These are phyloP conservation scores for Scheffersomyces parashehatae DNA, from an alignment of 1,139 yeast genomes.

Conservation along the genomic window DNA sequence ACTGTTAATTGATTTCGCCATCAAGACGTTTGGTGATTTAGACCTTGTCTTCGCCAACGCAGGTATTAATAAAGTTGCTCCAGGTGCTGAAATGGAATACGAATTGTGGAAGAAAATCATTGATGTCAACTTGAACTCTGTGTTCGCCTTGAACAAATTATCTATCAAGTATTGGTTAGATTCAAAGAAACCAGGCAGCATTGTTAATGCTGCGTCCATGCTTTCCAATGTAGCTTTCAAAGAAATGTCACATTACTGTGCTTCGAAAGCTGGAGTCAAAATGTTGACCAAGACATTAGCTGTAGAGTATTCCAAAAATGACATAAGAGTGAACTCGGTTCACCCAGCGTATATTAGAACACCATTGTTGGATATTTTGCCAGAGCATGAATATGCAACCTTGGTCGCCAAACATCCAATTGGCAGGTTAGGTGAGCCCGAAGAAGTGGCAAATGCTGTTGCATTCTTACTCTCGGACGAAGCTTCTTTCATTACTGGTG, in stretches of 20 bases:
- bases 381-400: background rate
- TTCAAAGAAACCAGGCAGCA: background rate
- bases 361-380: background rate
- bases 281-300: constrained; percentile 13
- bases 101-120: background rate
- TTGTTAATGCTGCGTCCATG: background rate
- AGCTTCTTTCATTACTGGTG: background rate
- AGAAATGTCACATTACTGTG: constrained; percentile 7
- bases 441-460: background rate
- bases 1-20: background rate
- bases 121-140: background rate
- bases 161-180: background rate
- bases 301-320: constrained; percentile 13
- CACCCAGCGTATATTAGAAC: constrained; percentile 13
- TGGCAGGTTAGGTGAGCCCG: background rate
- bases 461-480: background rate
- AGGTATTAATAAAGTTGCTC: background rate
- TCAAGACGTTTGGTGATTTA: background rate
- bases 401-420: background rate
- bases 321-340: constrained; percentile 17
- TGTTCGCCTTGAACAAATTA: background rate
- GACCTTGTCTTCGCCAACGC: background rate
- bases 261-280: constrained; percentile 15
- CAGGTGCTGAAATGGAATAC: background rate
- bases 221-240: background rate